phyloP scores from a whole-genome alignment of 202 grass and related monocot species.

The Cymbopogon flexuosus region DNA sequence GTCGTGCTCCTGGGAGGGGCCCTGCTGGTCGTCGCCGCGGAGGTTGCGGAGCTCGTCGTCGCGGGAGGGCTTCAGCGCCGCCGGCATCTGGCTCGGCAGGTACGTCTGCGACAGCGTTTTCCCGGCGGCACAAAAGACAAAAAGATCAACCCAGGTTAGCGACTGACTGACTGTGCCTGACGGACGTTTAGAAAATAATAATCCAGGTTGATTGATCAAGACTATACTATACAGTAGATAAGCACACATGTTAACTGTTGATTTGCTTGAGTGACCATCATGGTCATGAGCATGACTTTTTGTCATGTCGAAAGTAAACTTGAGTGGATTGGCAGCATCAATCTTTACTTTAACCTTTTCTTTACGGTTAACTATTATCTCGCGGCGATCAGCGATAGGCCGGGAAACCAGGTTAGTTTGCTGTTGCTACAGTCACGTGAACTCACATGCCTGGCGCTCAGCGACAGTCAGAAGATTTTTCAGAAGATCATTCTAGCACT shows the following conservation, averaged over 20 bases:
- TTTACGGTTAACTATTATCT: neutral
- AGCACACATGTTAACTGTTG: neutral
- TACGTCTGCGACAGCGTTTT: constrained; percentile 36
- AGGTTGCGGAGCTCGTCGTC: constrained; percentile 67
- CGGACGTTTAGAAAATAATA: neutral
- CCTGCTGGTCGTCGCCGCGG: constrained; percentile 45
- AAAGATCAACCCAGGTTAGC: neutral
- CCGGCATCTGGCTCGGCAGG: constrained; percentile 59
- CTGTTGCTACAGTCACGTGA: neutral
- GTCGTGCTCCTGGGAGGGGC: constrained; percentile 57
- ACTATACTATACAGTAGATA: neutral
- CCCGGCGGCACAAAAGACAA: neutral
- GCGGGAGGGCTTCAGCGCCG: constrained; percentile 51
- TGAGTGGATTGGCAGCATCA: neutral
- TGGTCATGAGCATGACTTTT: neutral
- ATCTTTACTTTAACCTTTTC: neutral
- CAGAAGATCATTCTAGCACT: neutral
- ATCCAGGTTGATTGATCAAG: neutral
- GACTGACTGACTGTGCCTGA: too few species aligned
- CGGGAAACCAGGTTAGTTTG: neutral
- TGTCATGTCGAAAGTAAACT: neutral
- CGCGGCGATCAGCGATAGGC: neutral
- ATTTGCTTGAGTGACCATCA: neutral
- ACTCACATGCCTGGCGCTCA: neutral
- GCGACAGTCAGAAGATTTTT: neutral